Evolutionary conservation across 805 yeast genomes (phyloP).

Genomic region (Sugiyamaella floridensis): DNA sequence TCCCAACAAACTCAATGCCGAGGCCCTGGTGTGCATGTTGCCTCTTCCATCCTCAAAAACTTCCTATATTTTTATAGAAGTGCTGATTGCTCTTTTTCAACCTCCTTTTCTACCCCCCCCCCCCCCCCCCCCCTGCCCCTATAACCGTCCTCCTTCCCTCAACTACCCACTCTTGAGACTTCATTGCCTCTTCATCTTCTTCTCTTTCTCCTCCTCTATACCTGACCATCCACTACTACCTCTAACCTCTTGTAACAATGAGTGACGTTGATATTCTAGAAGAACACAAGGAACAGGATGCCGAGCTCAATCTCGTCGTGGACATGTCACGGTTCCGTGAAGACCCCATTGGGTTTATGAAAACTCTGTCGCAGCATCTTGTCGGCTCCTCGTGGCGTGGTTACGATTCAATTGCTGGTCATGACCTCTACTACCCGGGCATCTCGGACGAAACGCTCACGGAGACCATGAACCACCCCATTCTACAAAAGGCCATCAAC

Average conservation of each 20-base stretch:
- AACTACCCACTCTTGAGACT: too few relatives aligned
- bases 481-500: slow-evolving; percentile 26
- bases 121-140: too few relatives aligned
- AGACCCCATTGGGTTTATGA: slow-evolving; percentile 29
- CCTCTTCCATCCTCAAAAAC: too few relatives aligned
- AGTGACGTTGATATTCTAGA: slow-evolving; percentile 5
- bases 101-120: too few relatives aligned
- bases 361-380: slow-evolving; percentile 26
- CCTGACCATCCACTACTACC: too few relatives aligned
- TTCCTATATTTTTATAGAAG: too few relatives aligned
- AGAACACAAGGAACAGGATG: not conserved
- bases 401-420: slow-evolving; percentile 34
- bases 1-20: not conserved
- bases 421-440: slow-evolving; percentile 28
- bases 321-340: slow-evolving; percentile 33
- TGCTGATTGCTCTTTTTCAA: too few relatives aligned
- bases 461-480: slow-evolving; percentile 27
- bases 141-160: too few relatives aligned
- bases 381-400: slow-evolving; percentile 33
- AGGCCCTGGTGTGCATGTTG: too few relatives aligned
- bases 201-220: too few relatives aligned
- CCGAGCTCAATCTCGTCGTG: slow-evolving; percentile 21
- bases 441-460: slow-evolving; percentile 26
- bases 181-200: too few relatives aligned
- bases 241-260: not conserved